Evolutionary conservation across 192 early-diverging fungal genomes (phyloP), one percentile per base, ranked within the genome.

Genomic region (Umbelopsis sp.): DNA sequence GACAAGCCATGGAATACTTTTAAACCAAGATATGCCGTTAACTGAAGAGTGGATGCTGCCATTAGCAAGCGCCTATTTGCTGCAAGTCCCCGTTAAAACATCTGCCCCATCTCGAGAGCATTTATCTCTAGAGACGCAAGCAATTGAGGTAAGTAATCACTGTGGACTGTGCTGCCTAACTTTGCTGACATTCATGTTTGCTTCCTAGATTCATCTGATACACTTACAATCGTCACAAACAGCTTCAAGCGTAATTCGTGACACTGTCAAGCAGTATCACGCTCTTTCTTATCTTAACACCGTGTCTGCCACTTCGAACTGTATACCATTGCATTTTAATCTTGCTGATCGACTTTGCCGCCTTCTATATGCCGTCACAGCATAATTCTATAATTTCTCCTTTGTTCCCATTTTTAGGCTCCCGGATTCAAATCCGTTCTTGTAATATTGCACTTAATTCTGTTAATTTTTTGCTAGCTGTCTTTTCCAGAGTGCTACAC

Each of bases 241-340:
- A 16, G 72, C 82, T 1, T 75, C 74, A 21, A 81, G 70, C 45
- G 75, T 79, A 5, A 68, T 84, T 13, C 78, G 85, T 2, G 82
- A 84, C 37, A 86, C 82, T 44, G 61, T 86, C 67, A 82, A 79
- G 30, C 81, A 80, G 27, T 86, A 81, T 23, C 78, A 86, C 65
- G 76, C 85, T 20, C 51, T 86, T 27, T 86, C 85, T 16, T 78
- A 79, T 53, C 73, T 86, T 23, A 81, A 82, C n/a, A 46, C 74
- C 23, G 71, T 78, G 25, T 81, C 83, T 15, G 79, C 78, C 13
- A 74, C 75, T 33, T 74, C 70, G 8, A 84, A 86, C 44, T 80
- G 82, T 68, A 65, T 86, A 49, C 85, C 85, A 15, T 71, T 81
- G 46, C 85, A 86, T 66, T 48, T 82, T 45, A 68, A 78, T n/a